phyloP scores from a whole-genome alignment of 495 filamentous ascomycete genomes.

The Hypoxylon fuscum region DNA sequence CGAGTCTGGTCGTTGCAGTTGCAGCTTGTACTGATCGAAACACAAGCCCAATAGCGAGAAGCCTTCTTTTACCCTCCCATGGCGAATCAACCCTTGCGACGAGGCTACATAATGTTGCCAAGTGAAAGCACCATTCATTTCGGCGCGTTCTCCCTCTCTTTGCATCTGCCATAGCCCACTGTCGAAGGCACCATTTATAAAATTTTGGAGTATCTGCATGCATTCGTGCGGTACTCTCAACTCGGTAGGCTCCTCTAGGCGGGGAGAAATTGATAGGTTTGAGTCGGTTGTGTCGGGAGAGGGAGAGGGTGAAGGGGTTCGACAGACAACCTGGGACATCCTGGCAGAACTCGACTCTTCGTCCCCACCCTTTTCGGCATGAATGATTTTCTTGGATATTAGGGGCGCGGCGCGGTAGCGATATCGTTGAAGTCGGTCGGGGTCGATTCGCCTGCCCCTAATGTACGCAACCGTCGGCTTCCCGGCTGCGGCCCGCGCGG shows the following conservation, averaged over 20 bases:
- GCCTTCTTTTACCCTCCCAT: slow-evolving; percentile 33
- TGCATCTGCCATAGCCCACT: slow-evolving; percentile 41
- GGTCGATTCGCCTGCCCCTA: slow-evolving; percentile 45
- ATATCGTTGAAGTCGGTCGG: slow-evolving; percentile 49
- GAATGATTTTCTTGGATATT: slow-evolving; percentile 39
- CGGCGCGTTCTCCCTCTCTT: slow-evolving; percentile 24
- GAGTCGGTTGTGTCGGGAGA: slow-evolving; percentile 36
- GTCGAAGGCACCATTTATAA: slow-evolving; percentile 45
- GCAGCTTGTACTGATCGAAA: slow-evolving; percentile 30
- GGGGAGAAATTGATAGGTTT: slow-evolving; percentile 32
- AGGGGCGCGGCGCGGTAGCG: slow-evolving; percentile 42
- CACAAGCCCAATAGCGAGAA: slow-evolving; percentile 29
- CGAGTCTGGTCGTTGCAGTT: slow-evolving; percentile 24
- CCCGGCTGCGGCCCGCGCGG: slow-evolving; percentile 42
- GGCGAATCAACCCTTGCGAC: slow-evolving; percentile 39
- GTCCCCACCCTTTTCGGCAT: slow-evolving; percentile 30
- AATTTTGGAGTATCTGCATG: slow-evolving; percentile 44
- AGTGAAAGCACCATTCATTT: slow-evolving; percentile 40
- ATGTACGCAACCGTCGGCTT: slow-evolving; percentile 47
- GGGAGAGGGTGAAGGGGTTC: slow-evolving; percentile 44
- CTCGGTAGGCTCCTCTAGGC: slow-evolving; percentile 40
- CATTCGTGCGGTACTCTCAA: slow-evolving; percentile 44
- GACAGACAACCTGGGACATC: slow-evolving; percentile 43
- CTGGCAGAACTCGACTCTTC: slow-evolving; percentile 3
- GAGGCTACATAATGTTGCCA: slow-evolving; percentile 43